phyloP scores from a whole-genome alignment of 2,329 filamentous ascomycete genomes.

The Penicillium verrucosum region DNA sequence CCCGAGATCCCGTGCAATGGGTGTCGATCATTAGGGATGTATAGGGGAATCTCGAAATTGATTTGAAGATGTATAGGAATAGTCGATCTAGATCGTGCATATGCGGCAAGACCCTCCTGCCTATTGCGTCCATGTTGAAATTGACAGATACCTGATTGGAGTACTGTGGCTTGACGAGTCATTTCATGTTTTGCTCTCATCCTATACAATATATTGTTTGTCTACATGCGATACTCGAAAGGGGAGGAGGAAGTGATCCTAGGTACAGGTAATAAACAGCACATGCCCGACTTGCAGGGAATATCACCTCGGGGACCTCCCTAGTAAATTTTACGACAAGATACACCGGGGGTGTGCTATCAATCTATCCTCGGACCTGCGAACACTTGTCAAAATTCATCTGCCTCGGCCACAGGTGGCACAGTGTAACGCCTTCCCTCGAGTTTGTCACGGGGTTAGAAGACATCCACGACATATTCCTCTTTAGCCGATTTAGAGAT shows the following conservation, averaged over 20 bases:
- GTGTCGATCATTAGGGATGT: not conserved
- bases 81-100: not conserved
- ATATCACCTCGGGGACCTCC: not conserved
- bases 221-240: not conserved
- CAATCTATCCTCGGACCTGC: not conserved
- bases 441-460: not conserved
- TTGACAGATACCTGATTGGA: not conserved
- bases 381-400: not conserved
- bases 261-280: not conserved
- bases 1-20: constrained; percentile 11
- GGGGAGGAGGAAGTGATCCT: not conserved
- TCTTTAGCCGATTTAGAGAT: not conserved
- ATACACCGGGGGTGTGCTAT: not conserved
- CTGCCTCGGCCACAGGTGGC: not conserved
- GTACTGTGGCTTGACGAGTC: not conserved
- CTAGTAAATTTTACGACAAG: not conserved
- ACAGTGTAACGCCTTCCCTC: not conserved
- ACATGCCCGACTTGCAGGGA: not conserved
- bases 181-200: not conserved
- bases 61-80: not conserved
- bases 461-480: not conserved
- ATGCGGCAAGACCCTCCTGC: not conserved
- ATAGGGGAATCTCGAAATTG: not conserved
- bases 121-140: not conserved
- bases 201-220: not conserved